Evolutionary conservation across 108 stramenopile species (phyloP), one percentile per base, ranked within the genome.

Genomic region (Nitzschia putrida): DNA sequence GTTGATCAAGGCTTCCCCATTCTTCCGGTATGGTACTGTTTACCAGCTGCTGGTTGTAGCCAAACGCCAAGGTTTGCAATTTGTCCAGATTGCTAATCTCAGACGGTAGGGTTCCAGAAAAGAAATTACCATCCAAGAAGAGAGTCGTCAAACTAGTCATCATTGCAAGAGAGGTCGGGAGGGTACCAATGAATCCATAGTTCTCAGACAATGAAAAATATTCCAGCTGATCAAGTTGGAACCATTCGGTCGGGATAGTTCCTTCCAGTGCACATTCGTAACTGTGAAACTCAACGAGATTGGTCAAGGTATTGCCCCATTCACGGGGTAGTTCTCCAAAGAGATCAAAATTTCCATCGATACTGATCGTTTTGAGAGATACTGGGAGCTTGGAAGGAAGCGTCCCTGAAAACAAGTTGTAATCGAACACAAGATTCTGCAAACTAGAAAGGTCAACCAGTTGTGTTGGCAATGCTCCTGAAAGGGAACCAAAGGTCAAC

Each of bases 371-470:
- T 4, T 34, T 34, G 29, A 34, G 29, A 4, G 29, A 34, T 4
- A 34, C 29, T 34, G 29, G 29, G 12, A 84, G 52, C 55, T 84
- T 74, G 12, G 74, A 43, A n/a, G 83, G 83, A 10, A 84, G 34
- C 4, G 52, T 72, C 14, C 83, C 83, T 14, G 64, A 78, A n/a
- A 84, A 66, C 40, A n/a, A 11, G 44, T 43, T 68, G 21, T 23
- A 53, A 11, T 43, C 39, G 21, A n/a, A 22, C 37, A 20, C 3
- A 8, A 54, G 38, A 25, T 16, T 5, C 0, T 13, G 18, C 45
- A 74, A 39, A 38, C 50, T 67, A 10, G 73, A 61, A 12, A 74
- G 54, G 7, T 16, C 14, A 8, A 65, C 73, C 9, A 74, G 23
- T 11, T 60, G 51, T 37, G 73, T 67, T 0, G 66, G 57, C 18